A percentile compares a stretch with the other conserved stretches of the same genome.
Evolutionary conservation across 768 basidiomycete species (phyloP).

Genomic region (Cyclocybe cylindracea): DNA sequence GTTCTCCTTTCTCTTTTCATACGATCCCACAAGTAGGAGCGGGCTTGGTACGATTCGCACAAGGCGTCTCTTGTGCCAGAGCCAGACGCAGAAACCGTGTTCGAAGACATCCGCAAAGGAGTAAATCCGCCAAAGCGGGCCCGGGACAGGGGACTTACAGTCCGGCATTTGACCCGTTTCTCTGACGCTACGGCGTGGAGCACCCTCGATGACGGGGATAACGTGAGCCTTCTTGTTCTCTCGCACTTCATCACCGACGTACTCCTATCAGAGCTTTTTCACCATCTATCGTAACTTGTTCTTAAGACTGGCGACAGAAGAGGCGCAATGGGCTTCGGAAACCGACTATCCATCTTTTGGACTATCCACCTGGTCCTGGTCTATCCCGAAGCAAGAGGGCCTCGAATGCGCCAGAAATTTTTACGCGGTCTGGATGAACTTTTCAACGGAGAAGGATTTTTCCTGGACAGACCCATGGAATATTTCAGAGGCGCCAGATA

Average conservation of each 20-base stretch:
- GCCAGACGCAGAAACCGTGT: conserved; percentile 81
- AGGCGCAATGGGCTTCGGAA: conserved; percentile 46
- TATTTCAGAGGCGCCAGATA: conserved; percentile 79
- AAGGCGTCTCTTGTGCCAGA: conserved; percentile 77
- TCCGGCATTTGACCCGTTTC: conserved; percentile 81
- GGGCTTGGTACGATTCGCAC: conserved; percentile 98
- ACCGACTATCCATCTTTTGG: conserved; percentile 83
- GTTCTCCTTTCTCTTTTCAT: conserved; percentile 7
- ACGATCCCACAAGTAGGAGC: conserved; percentile 65
- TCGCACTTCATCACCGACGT: conserved; percentile 1
- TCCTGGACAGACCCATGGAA: conserved; percentile 88
- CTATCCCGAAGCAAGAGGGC: conserved; percentile 43
- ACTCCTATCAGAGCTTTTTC: conserved; percentile 73
- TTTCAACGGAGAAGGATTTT: conserved; percentile 86
- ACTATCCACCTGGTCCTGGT: conserved; percentile 73
- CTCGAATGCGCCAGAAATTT: conserved; percentile 65
- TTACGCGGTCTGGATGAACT: conserved; percentile 86
- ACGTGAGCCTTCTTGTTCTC: conserved; percentile 40
- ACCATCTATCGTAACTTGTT: conserved; percentile 89
- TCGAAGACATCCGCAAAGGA: conserved; percentile 83
- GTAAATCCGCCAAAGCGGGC: conserved; percentile 46
- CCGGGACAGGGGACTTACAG: conserved; percentile 75
- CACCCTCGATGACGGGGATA: conserved; percentile 60
- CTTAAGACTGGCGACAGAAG: conserved; percentile 78
- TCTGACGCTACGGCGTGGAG: conserved; percentile 74